Conservation (phyloP, 306 rosid species). For the Erythrophleum fordii region DNA sequence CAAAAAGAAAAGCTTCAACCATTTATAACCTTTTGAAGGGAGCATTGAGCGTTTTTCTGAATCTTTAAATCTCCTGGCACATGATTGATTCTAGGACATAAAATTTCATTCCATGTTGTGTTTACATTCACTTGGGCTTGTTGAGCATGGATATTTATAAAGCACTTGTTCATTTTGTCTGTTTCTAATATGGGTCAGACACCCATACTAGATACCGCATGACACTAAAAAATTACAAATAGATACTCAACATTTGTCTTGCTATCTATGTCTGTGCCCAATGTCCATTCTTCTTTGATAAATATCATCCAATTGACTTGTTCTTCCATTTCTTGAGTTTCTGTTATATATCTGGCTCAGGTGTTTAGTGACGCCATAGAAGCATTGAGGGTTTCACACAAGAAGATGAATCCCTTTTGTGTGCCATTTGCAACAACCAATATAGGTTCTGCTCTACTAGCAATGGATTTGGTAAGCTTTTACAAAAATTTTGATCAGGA, state of each 20-base stretch:
- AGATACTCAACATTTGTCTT: background rate
- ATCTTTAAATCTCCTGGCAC: no score
- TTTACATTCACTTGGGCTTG: no score
- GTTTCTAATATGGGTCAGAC: background rate
- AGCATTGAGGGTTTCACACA: constrained; percentile 65
- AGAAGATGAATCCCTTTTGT: constrained; percentile 82
- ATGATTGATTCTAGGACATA: no score
- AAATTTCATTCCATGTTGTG: no score
- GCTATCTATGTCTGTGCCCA: background rate
- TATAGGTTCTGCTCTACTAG: constrained; percentile 79
- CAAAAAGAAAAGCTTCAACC: no score
- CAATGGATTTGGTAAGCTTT: constrained; percentile 67
- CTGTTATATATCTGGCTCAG: constrained; percentile 40
- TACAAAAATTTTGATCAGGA: background rate
- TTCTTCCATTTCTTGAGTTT: background rate
- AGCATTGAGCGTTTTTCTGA: no score
- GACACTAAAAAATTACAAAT: background rate
- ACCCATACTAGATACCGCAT: background rate
- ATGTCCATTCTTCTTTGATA: background rate
- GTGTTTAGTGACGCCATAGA: constrained; percentile 69
- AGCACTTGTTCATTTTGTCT: background rate
- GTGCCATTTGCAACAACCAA: constrained; percentile 75
- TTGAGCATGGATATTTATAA: background rate
- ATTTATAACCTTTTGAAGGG: no score
- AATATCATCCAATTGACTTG: constrained; percentile 7